phyloP scores from a whole-genome alignment of 371 early-diverging fungal genomes.

The Mucor racemosus region DNA sequence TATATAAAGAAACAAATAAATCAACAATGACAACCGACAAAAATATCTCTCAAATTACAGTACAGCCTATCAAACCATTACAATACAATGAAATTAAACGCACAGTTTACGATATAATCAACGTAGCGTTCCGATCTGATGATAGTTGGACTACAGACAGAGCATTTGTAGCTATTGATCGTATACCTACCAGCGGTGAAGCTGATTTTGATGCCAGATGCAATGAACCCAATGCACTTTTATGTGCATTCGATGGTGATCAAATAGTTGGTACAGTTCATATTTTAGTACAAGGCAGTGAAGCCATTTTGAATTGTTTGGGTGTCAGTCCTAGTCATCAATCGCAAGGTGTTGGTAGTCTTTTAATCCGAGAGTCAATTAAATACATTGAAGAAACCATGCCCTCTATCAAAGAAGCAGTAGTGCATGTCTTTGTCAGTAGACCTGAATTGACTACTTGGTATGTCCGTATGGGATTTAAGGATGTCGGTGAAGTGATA shows the following conservation, averaged over 20 bases:
- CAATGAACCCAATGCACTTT: constrained; percentile 11
- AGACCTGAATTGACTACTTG: constrained; percentile 49
- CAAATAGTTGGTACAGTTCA: constrained; percentile 38
- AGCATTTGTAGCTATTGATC: constrained; percentile 18
- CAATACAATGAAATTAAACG: background rate
- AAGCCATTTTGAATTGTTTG: constrained; percentile 43
- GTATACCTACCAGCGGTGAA: constrained; percentile 7
- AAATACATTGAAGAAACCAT: constrained; percentile 39
- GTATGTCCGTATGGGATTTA: constrained; percentile 56
- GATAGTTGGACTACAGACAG: constrained; percentile 29
- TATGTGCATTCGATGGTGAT: constrained; percentile 24
- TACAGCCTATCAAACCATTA: background rate
- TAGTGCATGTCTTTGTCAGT: constrained; percentile 42
- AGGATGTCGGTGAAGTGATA: constrained; percentile 43
- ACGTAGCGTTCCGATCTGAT: constrained; percentile 25
- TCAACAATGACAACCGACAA: background rate
- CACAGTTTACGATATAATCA: constrained; percentile 13
- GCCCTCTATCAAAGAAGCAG: constrained; percentile 26
- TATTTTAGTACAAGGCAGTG: constrained; percentile 14
- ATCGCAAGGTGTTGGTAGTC: constrained; percentile 57
- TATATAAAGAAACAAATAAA: background rate
- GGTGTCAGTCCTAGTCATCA: constrained; percentile 54
- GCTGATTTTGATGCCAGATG: constrained; percentile 6
- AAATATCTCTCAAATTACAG: background rate
- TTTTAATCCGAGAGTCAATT: constrained; percentile 45